phyloP scores from a whole-genome alignment of 148 eudicot species.

The Arbutus unedo region DNA sequence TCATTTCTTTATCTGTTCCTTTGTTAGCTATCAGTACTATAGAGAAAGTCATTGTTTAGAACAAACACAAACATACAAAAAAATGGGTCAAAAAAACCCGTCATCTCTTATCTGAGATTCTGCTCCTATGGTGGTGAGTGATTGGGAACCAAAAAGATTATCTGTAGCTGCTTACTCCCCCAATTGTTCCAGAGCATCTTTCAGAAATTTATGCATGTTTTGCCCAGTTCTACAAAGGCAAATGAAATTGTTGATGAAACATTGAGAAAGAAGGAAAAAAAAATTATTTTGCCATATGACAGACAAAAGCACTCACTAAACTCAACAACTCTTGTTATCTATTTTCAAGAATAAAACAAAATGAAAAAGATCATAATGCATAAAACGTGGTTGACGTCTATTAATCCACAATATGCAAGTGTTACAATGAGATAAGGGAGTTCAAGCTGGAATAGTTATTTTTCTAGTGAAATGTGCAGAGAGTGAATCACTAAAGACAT shows the following conservation, averaged over 20 bases:
- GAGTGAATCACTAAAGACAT: background rate
- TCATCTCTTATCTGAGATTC: constrained; percentile 48
- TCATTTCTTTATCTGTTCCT: constrained; percentile 15
- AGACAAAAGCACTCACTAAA: background rate
- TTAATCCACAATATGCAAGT: constrained; percentile 8
- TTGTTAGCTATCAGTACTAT: constrained; percentile 15
- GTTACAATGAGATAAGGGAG: constrained; percentile 9
- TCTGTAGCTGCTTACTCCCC: constrained; percentile 44
- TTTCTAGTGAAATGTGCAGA: background rate
- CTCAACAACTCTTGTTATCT: background rate
- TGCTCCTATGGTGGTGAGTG: constrained; percentile 51
- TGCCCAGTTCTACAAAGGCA: too few relatives aligned
- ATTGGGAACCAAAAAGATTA: constrained; percentile 46
- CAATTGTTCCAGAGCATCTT: constrained; percentile 52
- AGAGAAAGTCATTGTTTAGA: constrained; percentile 16
- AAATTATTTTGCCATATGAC: too few relatives aligned
- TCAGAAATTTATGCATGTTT: constrained; percentile 23
- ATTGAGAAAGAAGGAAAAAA: too few relatives aligned
- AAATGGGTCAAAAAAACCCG: constrained; percentile 32
- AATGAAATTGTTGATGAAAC: too few relatives aligned
- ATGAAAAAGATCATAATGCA: background rate
- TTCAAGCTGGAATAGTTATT: background rate
- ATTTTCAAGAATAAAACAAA: background rate
- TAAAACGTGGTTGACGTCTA: constrained; percentile 6
- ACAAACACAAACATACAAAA: constrained; percentile 15